Percentiles rank a stretch among this genome's conserved stretches.
phyloP scores from a whole-genome alignment of 2,329 filamentous ascomycete species.

The Aspergillus bombycis region DNA sequence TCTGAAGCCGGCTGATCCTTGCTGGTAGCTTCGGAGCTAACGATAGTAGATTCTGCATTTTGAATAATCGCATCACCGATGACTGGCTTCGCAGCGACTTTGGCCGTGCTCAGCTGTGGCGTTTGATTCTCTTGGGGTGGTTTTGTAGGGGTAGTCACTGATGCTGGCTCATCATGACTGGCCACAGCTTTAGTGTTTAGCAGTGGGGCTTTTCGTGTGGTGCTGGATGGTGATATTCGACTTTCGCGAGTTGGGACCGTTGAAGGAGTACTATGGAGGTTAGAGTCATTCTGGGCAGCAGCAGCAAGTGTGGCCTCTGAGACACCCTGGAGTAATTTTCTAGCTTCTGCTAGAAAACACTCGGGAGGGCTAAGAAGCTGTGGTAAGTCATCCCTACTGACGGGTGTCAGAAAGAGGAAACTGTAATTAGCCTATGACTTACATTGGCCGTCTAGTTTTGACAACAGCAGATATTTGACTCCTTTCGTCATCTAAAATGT shows the following conservation, averaged over 20 bases:
- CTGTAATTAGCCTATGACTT: constrained; percentile 13
- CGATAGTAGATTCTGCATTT: neutral
- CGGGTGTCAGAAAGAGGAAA: constrained; percentile 1
- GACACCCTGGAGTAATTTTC: constrained; percentile 12
- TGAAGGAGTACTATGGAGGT: constrained; percentile 7
- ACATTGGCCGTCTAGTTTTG: constrained; percentile 24
- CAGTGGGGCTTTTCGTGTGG: neutral
- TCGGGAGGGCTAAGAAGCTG: constrained; percentile 19
- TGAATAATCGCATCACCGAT: neutral
- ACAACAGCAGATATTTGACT: neutral
- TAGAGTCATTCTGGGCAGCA: constrained; percentile 1
- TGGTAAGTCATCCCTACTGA: constrained; percentile 13
- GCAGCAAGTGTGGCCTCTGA: neutral
- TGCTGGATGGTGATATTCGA: neutral
- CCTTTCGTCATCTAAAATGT: neutral
- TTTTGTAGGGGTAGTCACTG: neutral
- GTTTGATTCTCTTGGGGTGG: neutral
- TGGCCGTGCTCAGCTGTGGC: neutral
- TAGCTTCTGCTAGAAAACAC: constrained; percentile 21
- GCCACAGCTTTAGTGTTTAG: neutral
- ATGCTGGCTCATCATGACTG: neutral
- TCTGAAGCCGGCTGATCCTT: neutral
- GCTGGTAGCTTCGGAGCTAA: neutral
- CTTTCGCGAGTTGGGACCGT: neutral
- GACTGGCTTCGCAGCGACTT: neutral